These are phyloP conservation scores for Hymenoscyphus occultus DNA, from an alignment of 2,329 filamentous ascomycete species.

Conservation along the genomic window DNA sequence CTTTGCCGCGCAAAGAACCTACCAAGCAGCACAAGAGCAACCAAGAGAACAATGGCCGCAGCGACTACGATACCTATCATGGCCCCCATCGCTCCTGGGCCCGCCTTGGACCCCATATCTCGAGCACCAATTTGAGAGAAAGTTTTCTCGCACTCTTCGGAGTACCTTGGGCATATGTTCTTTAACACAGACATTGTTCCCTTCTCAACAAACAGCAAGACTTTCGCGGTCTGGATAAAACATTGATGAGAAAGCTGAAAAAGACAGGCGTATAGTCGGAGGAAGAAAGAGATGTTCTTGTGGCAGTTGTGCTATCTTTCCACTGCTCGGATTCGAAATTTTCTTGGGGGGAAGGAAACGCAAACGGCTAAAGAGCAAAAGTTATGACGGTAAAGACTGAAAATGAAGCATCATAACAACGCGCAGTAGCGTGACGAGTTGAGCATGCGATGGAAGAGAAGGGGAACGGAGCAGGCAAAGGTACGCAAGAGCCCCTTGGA, in stretches of 20 bases:
- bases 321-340: not conserved
- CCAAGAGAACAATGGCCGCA: conserved; percentile 18
- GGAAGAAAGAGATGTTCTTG: not conserved
- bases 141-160: not conserved
- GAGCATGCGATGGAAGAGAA: not conserved
- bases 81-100: conserved; percentile 12
- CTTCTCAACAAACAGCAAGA: not conserved
- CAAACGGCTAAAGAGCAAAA: not conserved
- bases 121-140: not conserved
- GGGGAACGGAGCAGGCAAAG: not conserved
- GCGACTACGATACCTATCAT: conserved; percentile 26
- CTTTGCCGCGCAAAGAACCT: conserved; percentile 19
- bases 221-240: not conserved
- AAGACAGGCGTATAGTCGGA: not conserved
- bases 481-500: not conserved
- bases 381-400: not conserved
- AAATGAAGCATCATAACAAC: conserved; percentile 3
- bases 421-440: not conserved
- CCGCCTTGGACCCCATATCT: not conserved
- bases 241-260: not conserved
- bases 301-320: not conserved
- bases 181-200: not conserved
- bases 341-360: not conserved
- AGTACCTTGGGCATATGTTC: not conserved
- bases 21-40: conserved; percentile 9